Conservation (phyloP, 768 basidiomycete genomes). For the Lactarius indigo region DNA sequence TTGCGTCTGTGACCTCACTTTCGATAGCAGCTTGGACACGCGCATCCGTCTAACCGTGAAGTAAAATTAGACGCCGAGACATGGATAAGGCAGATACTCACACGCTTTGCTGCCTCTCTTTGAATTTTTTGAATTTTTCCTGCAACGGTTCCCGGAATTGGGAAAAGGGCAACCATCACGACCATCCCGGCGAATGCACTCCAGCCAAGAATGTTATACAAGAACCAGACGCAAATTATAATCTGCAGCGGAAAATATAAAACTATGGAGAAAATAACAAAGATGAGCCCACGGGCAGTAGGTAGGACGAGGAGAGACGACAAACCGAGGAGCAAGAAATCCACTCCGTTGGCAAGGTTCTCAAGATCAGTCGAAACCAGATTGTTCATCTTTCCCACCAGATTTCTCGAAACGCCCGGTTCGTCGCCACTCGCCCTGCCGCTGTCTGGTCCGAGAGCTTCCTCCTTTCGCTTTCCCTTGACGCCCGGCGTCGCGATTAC, state of each 20-base stretch:
- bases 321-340: constrained; percentile 26
- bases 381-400: constrained; percentile 76
- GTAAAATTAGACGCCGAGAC: neutral
- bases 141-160: constrained; percentile 42
- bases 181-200: constrained; percentile 42
- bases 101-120: constrained; percentile 39
- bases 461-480: constrained; percentile 25
- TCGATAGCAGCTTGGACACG: constrained; percentile 46
- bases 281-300: neutral
- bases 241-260: constrained; percentile 42
- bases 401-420: constrained; percentile 36
- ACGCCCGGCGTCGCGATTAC: constrained; percentile 17
- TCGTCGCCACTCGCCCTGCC: constrained; percentile 1
- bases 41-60: constrained; percentile 39
- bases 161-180: constrained; percentile 39
- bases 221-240: constrained; percentile 38
- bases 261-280: constrained; percentile 16
- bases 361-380: constrained; percentile 62
- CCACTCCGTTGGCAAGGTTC: constrained; percentile 30
- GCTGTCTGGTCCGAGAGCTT: neutral
- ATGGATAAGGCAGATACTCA: constrained; percentile 17
- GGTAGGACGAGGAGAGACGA: neutral
- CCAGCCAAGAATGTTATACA: constrained; percentile 48
- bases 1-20: constrained; percentile 26
- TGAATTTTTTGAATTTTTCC: constrained; percentile 37